Evolutionary conservation across 768 basidiomycete species (phyloP).

Genomic region (Tricholoma terreum): DNA sequence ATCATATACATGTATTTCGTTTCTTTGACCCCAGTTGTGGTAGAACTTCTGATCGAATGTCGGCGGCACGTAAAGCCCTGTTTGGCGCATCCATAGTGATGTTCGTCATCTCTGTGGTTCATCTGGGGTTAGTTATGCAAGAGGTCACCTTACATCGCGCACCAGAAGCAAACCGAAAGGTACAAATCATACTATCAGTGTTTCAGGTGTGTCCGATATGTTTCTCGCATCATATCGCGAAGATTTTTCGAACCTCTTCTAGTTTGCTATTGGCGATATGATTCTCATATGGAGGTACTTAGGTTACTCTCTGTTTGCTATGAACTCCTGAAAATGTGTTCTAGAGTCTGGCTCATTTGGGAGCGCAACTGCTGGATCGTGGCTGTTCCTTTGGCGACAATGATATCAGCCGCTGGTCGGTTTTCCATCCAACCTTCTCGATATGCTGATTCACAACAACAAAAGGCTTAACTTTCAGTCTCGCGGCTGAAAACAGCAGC

Average conservation of each 20-base stretch:
- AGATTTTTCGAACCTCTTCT: background rate
- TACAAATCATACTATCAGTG: conserved; percentile 2
- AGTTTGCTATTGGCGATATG: conserved; percentile 13
- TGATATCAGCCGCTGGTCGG: conserved; percentile 7
- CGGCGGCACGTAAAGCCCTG: background rate
- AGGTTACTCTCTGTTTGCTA: too few species aligned
- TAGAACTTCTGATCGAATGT: background rate
- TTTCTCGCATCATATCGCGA: background rate
- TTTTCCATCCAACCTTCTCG: background rate
- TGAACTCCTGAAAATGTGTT: background rate
- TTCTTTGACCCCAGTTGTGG: background rate
- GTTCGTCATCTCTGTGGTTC: background rate
- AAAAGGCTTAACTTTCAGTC: conserved; percentile 3
- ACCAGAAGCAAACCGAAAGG: background rate
- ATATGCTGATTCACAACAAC: background rate
- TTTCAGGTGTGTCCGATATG: background rate
- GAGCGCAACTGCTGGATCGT: conserved; percentile 5
- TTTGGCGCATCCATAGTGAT: background rate
- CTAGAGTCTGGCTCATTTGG: too few species aligned
- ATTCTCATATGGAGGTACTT: conserved; percentile 13
- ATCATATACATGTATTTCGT: background rate
- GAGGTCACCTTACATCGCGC: background rate
- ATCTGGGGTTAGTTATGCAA: conserved; percentile 2
- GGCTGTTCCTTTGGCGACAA: conserved; percentile 2
- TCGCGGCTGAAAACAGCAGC: background rate